phyloP scores from a whole-genome alignment of 495 filamentous ascomycete species.

The Penicillium samsonianum region DNA sequence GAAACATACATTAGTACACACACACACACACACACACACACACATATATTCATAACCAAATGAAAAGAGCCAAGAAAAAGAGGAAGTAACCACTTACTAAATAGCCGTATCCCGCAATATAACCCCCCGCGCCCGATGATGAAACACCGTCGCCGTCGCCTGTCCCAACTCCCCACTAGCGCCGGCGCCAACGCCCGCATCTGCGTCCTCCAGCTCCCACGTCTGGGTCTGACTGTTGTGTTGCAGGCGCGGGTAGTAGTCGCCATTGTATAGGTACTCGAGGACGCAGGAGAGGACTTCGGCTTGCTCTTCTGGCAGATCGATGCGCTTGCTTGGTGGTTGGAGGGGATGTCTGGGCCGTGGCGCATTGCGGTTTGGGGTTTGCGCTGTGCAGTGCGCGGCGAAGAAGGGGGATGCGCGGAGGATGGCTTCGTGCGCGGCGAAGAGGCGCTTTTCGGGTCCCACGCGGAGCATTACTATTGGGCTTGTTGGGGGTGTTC shows the following conservation, averaged over 20 bases:
- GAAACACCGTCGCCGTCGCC: conserved; percentile 62
- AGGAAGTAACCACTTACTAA: conserved; percentile 49
- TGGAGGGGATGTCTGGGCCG: conserved; percentile 21
- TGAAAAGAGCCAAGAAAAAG: background rate
- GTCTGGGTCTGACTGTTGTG: conserved; percentile 67
- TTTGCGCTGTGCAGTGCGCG: conserved; percentile 25
- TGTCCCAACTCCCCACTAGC: conserved; percentile 35
- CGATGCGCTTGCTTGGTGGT: conserved; percentile 61
- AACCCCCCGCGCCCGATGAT: conserved; percentile 61
- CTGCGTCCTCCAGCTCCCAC: conserved; percentile 69
- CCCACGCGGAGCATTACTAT: conserved; percentile 82
- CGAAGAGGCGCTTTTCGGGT: conserved; percentile 77
- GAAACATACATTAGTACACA: background rate
- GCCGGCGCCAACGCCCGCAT: conserved; percentile 29
- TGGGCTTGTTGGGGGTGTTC: conserved; percentile 55
- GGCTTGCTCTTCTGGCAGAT: conserved; percentile 81
- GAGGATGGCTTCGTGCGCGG: conserved; percentile 85
- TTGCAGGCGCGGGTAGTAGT: conserved; percentile 78
- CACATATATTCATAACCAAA: background rate
- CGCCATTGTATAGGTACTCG: conserved; percentile 92
- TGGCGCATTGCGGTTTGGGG: conserved; percentile 17
- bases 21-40: background rate
- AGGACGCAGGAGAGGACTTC: conserved; percentile 89
- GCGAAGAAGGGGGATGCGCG: conserved; percentile 75
- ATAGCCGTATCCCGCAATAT: conserved; percentile 87